A percentile compares a stretch with the other conserved stretches of the same genome.
phyloP scores from a whole-genome alignment of 139 green algal species.

The Raphidocelis subcapitata region DNA sequence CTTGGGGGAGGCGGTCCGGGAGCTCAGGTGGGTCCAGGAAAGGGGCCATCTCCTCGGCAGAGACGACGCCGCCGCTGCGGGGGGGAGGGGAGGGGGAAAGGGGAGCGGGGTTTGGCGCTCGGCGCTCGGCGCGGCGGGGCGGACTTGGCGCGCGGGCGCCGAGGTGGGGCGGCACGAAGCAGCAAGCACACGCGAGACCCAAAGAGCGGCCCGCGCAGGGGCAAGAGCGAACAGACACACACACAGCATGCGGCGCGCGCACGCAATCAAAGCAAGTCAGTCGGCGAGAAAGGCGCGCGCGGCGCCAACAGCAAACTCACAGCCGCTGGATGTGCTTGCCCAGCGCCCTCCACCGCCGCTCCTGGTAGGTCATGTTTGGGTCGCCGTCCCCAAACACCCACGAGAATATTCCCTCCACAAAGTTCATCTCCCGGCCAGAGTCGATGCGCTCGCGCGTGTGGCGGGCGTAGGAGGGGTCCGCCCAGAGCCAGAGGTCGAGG shows the following conservation, averaged over 20 bases:
- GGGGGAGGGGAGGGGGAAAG: too few relatives aligned
- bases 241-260: too few relatives aligned
- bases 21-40: constrained; percentile 73
- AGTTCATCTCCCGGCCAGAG: constrained; percentile 56
- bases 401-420: constrained; percentile 88
- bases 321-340: constrained; percentile 51
- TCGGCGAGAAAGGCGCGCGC: not conserved
- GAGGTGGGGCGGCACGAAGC: too few relatives aligned
- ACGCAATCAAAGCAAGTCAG: not conserved
- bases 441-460: constrained; percentile 17
- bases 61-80: constrained; percentile 95
- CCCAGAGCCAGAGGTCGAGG: constrained; percentile 12
- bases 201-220: too few relatives aligned
- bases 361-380: constrained; percentile 81
- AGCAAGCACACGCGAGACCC: too few relatives aligned
- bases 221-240: too few relatives aligned
- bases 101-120: not conserved
- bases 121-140: too few relatives aligned
- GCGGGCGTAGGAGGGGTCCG: constrained; percentile 11
- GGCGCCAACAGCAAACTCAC: not conserved
- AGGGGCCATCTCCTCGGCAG: constrained; percentile 93
- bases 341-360: constrained; percentile 76
- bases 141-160: too few relatives aligned
- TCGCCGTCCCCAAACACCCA: constrained; percentile 98
- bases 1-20: not conserved